Evolutionary conservation across 2,329 filamentous ascomycete species (phyloP).

Genomic region (Neoarthrinium moseri): DNA sequence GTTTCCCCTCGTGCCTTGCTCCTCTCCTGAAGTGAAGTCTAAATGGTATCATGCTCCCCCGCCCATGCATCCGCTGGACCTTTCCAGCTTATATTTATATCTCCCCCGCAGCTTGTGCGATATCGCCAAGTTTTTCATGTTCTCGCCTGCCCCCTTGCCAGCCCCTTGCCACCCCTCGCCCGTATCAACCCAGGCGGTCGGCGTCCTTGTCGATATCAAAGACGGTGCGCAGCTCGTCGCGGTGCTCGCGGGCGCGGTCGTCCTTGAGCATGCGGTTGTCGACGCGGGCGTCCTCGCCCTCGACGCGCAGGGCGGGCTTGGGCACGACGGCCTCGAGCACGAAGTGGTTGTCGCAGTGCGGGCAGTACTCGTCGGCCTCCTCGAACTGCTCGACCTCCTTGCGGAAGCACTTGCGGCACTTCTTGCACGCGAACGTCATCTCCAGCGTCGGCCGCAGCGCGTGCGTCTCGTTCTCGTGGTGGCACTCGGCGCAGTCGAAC

Average conservation of each 20-base stretch:
- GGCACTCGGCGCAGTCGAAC: slow-evolving; percentile 98
- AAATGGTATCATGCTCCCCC: slow-evolving; percentile 14
- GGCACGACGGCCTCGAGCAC: slow-evolving; percentile 86
- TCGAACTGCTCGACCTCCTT: slow-evolving; percentile 93
- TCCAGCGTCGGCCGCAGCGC: slow-evolving; percentile 74
- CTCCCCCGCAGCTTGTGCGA: background rate
- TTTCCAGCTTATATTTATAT: background rate
- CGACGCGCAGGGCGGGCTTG: slow-evolving; percentile 78
- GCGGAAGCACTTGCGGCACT: slow-evolving; percentile 97
- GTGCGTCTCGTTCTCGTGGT: slow-evolving; percentile 78
- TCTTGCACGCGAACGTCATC: slow-evolving; percentile 97
- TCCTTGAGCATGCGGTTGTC: slow-evolving; percentile 93
- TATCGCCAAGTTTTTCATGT: no score
- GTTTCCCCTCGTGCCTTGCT: background rate
- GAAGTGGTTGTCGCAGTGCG: slow-evolving; percentile 98
- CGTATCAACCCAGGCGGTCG: slow-evolving; percentile 68
- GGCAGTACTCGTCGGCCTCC: slow-evolving; percentile 97
- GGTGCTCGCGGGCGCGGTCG: slow-evolving; percentile 68
- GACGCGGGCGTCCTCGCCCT: slow-evolving; percentile 85
- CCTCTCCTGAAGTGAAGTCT: slow-evolving; percentile 10
- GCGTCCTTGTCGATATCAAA: slow-evolving; percentile 76
- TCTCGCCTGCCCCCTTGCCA: background rate
- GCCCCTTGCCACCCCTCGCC: slow-evolving; percentile 7
- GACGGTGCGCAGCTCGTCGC: slow-evolving; percentile 60
- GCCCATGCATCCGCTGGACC: background rate